Evolutionary conservation across 192 early-diverging fungal species (phyloP), one percentile per base, ranked within the genome.

Genomic region (Diversispora epigaea): DNA sequence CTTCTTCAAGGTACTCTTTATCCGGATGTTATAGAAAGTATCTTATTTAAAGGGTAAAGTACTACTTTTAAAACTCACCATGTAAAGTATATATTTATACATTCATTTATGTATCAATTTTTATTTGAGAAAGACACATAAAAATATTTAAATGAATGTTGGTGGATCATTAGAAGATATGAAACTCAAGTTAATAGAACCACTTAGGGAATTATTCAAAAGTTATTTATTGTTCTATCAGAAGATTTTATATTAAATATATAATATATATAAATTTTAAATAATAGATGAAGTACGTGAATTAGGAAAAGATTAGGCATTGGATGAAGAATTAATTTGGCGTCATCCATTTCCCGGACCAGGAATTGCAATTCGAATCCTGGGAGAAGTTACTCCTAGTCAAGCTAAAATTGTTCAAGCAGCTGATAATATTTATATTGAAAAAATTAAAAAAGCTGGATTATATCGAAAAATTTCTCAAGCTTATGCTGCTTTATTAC

Each of bases 1-100:
- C 85, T 99, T 76, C 86, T 99, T 70, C 97, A 98, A 86, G 97
- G 97, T 68, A 99, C 97, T 32, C 84, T 99, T 49, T 99, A 98
- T 80, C 97, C 97, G 68, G 97, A 99, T 86, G 97, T 99, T 49
- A 99, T 99, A 77, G 97, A 99, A 88, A 92, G 90, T 75, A 93
- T 99, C 73, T 95, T 93, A 41, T 99, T 99, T 92, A 99, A 99
- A 93, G 97, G 97, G 14, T 96, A 96, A 43, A 92, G 90, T 80
- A 96, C 95, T 17, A 97, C 95, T 73, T 98, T 99, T 85, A 99
- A 99, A 87, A 96, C 97, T 49, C 97, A 99, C 82, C 97, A 99
- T 87, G 88, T 89, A 82, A 75, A 84, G 25, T n/a, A 43, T 47
- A n/a, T 41, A 7, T 70, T 6, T 45, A 5, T 65, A 60, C 1